Base-by-base conservation (phyloP, 768 basidiomycete species). In the Panellus pusillus region DNA sequence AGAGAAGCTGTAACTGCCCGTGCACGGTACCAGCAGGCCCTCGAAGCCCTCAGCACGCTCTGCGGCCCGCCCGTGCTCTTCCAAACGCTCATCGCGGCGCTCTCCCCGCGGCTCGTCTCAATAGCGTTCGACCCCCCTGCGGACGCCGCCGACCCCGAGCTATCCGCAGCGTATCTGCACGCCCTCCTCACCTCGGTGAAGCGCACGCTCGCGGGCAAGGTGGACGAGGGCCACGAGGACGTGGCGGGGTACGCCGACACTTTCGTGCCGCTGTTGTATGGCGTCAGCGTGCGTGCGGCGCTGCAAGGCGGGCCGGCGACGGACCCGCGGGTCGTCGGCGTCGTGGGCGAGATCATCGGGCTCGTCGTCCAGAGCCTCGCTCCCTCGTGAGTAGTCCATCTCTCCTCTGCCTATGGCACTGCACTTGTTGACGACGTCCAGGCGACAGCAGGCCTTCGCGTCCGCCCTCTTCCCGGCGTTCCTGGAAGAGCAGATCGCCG, bases 161-260 rank as follows among this genome's bases (percentile, higher is more conserved):
- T 83, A 12, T 72, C 69, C n/a, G 83, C 90, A 0, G 89, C 93
- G 11, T 98, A 96, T 65, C 86, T 84, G 1, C 91, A 93, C 70
- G 83, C 93, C 28, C 77, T 98, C 29, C 77, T 98, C 44, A 74
- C 79, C 44, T 82, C 88, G 0, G 70, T 98, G 7, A 75, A 78
- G 1, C 79, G 83, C 38, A 83, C 87, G 0, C 42, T 98, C 14
- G 63, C 63, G 6, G 63, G 60, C 28, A 81, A 81, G 63, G 72
- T 75, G 12, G 68, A 73, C 31, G 69, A 64, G 20, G 77, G 75
- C 31, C 84, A 96, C 66, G 65, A 71, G 0, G 97, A 98, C 65
- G 77, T 98, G 15, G 70, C 80, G 0, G 92, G 89, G 68, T 93
- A 93, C 63, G 76, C 87, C 32, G 91, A 97, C 59, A 75, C 77